Percentiles rank a stretch among this genome's conserved stretches.
Evolutionary conservation across 352 stramenopile genomes (phyloP).

Genomic region (Pythium volutum): DNA sequence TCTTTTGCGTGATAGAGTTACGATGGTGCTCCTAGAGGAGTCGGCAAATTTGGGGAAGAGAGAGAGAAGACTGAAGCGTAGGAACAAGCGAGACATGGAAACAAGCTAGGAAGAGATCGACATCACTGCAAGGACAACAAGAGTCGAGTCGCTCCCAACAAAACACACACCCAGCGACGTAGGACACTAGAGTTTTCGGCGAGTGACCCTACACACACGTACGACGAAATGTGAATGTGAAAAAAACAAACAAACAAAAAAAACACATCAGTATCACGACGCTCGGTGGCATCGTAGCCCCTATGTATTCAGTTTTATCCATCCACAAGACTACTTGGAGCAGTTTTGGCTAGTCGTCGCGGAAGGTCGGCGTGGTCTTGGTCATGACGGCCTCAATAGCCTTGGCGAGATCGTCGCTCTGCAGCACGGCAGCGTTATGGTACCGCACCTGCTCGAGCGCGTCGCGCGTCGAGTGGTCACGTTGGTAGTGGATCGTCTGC

Average conservation of each 20-base stretch:
- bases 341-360: slow-evolving; percentile 74
- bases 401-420: slow-evolving; percentile 80
- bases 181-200: not conserved
- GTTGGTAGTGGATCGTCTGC: slow-evolving; percentile 83
- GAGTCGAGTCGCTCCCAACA: not conserved
- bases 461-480: slow-evolving; percentile 80
- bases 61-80: not conserved
- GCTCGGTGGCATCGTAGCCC: not conserved
- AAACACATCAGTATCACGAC: not conserved
- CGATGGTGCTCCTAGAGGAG: slow-evolving; percentile 22
- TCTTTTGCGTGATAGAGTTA: slow-evolving; percentile 23
- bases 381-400: slow-evolving; percentile 72
- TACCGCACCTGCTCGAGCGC: slow-evolving; percentile 76
- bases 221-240: slow-evolving; percentile 20
- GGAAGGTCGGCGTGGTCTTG: slow-evolving; percentile 61
- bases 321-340: too few species aligned
- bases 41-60: not conserved
- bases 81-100: not conserved
- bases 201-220: not conserved
- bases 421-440: slow-evolving; percentile 81
- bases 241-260: slow-evolving; percentile 3
- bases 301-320: too few species aligned
- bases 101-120: not conserved
- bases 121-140: not conserved
- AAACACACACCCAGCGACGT: not conserved